Conservation (phyloP, 768 basidiomycete species). For the Inosperma sp. region DNA sequence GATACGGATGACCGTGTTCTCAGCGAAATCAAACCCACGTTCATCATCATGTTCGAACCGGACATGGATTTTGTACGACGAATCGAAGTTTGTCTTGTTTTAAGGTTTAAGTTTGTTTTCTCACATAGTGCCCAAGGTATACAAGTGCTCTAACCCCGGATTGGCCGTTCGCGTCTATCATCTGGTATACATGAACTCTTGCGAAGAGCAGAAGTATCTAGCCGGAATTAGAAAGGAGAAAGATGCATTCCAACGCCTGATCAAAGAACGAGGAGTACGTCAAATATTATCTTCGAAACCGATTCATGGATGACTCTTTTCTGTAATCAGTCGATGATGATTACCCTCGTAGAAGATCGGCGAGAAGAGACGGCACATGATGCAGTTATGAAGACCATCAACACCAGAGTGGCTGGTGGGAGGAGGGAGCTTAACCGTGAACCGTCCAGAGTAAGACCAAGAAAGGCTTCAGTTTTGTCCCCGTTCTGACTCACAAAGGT, state of each 20-base stretch:
- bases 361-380: constrained; percentile 42
- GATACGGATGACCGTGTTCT: constrained; percentile 90
- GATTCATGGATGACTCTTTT: not conserved
- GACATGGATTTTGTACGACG: constrained; percentile 88
- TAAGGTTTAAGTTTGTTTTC: not conserved
- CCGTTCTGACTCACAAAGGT: constrained; percentile 61
- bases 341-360: constrained; percentile 71
- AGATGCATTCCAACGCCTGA: constrained; percentile 87
- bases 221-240: constrained; percentile 87
- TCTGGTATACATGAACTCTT: constrained; percentile 89
- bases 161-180: constrained; percentile 88
- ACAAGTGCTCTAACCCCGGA: constrained; percentile 78
- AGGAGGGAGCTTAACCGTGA: constrained; percentile 60
- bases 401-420: constrained; percentile 82
- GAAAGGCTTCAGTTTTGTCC: not conserved
- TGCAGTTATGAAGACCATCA: constrained; percentile 74
- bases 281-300: not conserved
- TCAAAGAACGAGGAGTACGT: constrained; percentile 86
- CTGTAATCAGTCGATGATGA: constrained; percentile 72
- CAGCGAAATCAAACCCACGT: constrained; percentile 82
- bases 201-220: constrained; percentile 95
- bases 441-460: constrained; percentile 50
- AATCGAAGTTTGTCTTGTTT: constrained; percentile 61
- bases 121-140: constrained; percentile 51
- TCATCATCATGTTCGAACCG: constrained; percentile 95